Conservation (phyloP, 1,284 basidiomycete species). For the Cryptococcus amylolentus region DNA sequence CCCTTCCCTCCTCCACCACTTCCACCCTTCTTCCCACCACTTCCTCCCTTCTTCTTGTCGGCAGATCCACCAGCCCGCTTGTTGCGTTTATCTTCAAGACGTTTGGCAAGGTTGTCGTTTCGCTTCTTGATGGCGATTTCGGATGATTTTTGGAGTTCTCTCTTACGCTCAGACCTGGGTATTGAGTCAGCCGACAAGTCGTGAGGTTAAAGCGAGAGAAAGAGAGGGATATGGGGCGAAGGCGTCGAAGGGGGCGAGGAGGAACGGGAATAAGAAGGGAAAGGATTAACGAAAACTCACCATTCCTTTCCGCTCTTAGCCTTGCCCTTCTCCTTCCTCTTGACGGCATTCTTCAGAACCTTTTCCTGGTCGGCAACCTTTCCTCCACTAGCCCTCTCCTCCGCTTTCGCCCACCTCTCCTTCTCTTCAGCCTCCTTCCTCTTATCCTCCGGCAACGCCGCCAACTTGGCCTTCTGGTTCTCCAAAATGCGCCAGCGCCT, state of each 20-base stretch:
- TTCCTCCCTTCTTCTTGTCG: constrained; percentile 25
- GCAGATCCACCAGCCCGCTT: constrained; percentile 62
- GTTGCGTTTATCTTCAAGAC: constrained; percentile 72
- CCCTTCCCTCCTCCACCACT: constrained; percentile 53
- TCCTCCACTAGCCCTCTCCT: constrained; percentile 73
- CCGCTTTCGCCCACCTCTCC: constrained; percentile 82
- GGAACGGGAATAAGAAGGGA: too few relatives aligned
- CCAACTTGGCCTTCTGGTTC: constrained; percentile 68
- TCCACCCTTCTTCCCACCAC: constrained; percentile 5
- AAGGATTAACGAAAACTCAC: constrained; percentile 59
- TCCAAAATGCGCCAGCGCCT: constrained; percentile 79
- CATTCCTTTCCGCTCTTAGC: constrained; percentile 74
- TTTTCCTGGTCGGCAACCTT: constrained; percentile 81
- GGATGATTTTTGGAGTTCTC: constrained; percentile 66
- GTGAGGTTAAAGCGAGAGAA: background rate
- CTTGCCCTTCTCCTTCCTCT: constrained; percentile 85
- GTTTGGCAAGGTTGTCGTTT: constrained; percentile 76
- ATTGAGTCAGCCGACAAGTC: background rate
- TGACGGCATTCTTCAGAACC: constrained; percentile 81
- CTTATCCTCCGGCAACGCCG: constrained; percentile 70
- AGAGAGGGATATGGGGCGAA: too few relatives aligned
- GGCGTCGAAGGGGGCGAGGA: background rate
- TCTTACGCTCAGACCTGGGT: constrained; percentile 75
- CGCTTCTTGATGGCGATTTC: constrained; percentile 82
- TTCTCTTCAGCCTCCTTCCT: constrained; percentile 70